Evolutionary conservation across 805 yeast species (phyloP).

Genomic region (Suhomyces canberraensis): DNA sequence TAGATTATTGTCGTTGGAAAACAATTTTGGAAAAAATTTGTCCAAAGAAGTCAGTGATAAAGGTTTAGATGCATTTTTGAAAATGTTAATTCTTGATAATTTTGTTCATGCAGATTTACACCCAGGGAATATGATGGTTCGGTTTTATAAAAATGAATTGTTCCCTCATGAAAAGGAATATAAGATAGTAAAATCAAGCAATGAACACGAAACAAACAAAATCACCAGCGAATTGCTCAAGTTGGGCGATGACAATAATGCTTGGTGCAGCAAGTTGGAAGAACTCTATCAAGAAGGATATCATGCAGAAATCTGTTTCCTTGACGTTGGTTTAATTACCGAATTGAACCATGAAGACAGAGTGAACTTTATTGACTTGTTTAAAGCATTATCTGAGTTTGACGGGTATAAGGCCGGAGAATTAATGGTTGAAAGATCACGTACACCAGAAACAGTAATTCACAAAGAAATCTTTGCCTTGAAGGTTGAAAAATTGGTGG

Average conservation of each 20-base stretch:
- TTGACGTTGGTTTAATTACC: constrained; percentile 92
- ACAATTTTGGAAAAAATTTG: constrained; percentile 46
- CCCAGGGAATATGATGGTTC: constrained; percentile 89
- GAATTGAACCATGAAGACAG: constrained; percentile 78
- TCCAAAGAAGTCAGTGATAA: constrained; percentile 73
- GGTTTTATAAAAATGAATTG: constrained; percentile 54
- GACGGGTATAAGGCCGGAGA: constrained; percentile 96
- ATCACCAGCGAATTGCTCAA: constrained; percentile 40
- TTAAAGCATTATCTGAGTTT: constrained; percentile 83
- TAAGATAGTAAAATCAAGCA: constrained; percentile 39
- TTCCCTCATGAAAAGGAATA: constrained; percentile 42
- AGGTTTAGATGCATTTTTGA: constrained; percentile 85
- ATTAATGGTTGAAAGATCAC: constrained; percentile 89
- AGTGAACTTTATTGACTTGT: constrained; percentile 81
- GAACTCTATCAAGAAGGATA: constrained; percentile 54
- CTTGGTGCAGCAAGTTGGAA: constrained; percentile 47
- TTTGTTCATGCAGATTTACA: constrained; percentile 96
- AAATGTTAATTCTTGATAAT: constrained; percentile 89
- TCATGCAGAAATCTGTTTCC: constrained; percentile 81
- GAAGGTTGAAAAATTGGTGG: constrained; percentile 81
- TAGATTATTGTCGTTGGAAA: constrained; percentile 51
- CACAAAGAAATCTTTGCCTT: constrained; percentile 82
- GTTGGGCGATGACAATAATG: constrained; percentile 31
- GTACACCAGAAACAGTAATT: constrained; percentile 90
- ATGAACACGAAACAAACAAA: constrained; percentile 45